Evolutionary conservation across 108 stramenopile species (phyloP).

Genomic region (Mayamaea pseudoterrestris): DNA sequence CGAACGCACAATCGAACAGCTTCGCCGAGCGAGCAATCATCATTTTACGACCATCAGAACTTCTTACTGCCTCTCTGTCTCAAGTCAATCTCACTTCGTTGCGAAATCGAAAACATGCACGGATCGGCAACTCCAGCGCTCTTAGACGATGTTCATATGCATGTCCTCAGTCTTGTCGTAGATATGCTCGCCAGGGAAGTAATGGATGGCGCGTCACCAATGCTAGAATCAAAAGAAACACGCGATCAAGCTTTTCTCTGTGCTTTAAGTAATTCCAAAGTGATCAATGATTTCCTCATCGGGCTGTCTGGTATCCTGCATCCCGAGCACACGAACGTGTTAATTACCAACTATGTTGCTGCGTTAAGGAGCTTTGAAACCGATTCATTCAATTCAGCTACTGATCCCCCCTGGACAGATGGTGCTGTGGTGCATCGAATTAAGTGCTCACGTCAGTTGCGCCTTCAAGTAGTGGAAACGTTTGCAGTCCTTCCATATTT

Average conservation of each 20-base stretch:
- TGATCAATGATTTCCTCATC: slow-evolving; percentile 51
- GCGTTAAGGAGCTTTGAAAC: slow-evolving; percentile 46
- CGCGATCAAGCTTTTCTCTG: slow-evolving; percentile 22
- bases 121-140: slow-evolving; percentile 21
- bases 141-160: slow-evolving; percentile 52
- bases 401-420: slow-evolving; percentile 21
- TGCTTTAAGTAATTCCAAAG: slow-evolving; percentile 20
- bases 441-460: slow-evolving; percentile 50
- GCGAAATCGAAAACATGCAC: slow-evolving; percentile 5
- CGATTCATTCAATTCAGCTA: slow-evolving; percentile 6
- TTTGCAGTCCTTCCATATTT: slow-evolving; percentile 57
- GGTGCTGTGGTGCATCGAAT: slow-evolving; percentile 15
- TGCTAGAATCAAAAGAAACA: not conserved
- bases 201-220: slow-evolving; percentile 30
- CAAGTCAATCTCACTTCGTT: slow-evolving; percentile 60
- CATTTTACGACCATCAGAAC: slow-evolving; percentile 30
- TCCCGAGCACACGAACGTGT: slow-evolving; percentile 44
- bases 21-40: slow-evolving; percentile 1
- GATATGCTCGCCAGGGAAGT: slow-evolving; percentile 50
- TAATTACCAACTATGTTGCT: slow-evolving; percentile 41
- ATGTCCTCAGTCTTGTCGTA: slow-evolving; percentile 45
- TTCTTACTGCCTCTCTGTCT: slow-evolving; percentile 64
- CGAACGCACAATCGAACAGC: slow-evolving; percentile 1
- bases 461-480: slow-evolving; percentile 57
- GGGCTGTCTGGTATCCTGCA: slow-evolving; percentile 61